Base-by-base conservation (phyloP, 2,329 filamentous ascomycete species). In the Arthrobotrys pseudoclavata region DNA sequence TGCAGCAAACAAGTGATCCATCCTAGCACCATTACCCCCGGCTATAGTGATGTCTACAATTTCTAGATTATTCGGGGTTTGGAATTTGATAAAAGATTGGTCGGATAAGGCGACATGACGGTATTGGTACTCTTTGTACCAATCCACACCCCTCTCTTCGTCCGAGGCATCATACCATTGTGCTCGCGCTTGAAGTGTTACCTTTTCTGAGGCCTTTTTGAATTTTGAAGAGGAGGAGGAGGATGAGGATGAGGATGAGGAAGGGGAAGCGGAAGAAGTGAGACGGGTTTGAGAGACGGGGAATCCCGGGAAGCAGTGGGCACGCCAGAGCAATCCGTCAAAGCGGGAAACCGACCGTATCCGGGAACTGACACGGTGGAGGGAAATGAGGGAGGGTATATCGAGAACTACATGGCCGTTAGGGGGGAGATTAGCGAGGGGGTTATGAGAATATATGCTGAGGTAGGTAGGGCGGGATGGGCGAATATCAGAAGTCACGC, bases 81-180 rank as follows among this genome's bases (percentile, higher is more conserved):
- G 60, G n/a, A 78, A 79, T 31, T 69, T 69, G 67, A 79, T 74
- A 50, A 76, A 63, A 4, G 69, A 76, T 42, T 70, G 45, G 26
- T 76, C 62, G 1, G 76, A 74, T 12, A 79, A 42, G 20, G 71
- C 77, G 1, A 79, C 77, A 77, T 81, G 64, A 4, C 80, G 80
- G 24, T 80, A 81, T 45, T 80, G 79, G 40, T 79, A 81, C 61
- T 81, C 80, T 40, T 79, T 80, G 53, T 81, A 81, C 80, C 80
- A 81, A 62, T 81, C 80, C 18, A 81, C 48, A 10, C 22, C 31
- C 4, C 15, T 78, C 24, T 80, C 79, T 1, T 74, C 24, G 4
- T 79, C 77, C 5, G 29, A 31, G 13, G 66, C 34, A 20, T 71
- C 40, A 15, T 18, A 22, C 48, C 40, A 53, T 12, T 62, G 74